A percentile compares a stretch with the other conserved stretches of the same genome.
Evolutionary conservation across 208 protist genomes (phyloP).

Genomic region (Trypanosoma lewisi): DNA sequence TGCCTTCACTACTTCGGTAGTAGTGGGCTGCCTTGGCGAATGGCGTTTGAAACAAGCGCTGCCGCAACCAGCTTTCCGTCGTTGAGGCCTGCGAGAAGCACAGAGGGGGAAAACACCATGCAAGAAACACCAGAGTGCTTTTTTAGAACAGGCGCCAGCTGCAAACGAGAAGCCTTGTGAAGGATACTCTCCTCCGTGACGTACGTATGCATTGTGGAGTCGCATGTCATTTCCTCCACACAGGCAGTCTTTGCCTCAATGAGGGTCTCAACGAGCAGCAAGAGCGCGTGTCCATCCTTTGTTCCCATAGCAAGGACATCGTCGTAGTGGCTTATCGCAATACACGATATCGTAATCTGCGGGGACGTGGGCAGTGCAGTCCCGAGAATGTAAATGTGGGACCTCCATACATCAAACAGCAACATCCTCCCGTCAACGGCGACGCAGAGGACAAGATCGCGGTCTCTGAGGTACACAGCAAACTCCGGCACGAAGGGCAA

Average conservation of each 20-base stretch:
- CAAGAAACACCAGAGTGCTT: conserved; percentile 41
- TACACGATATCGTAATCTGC: conserved; percentile 33
- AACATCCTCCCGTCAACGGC: conserved; percentile 53
- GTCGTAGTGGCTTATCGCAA: conserved; percentile 67
- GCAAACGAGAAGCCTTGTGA: conserved; percentile 34
- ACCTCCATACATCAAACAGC: conserved; percentile 55
- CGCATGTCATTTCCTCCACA: background rate
- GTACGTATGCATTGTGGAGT: background rate
- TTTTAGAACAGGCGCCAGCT: conserved; percentile 38
- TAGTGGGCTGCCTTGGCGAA: conserved; percentile 3
- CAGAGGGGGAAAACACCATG: conserved; percentile 74
- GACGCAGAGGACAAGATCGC: conserved; percentile 65
- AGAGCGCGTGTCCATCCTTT: conserved; percentile 46
- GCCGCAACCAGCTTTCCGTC: conserved; percentile 80
- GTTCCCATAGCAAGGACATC: conserved; percentile 75
- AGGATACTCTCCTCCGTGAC: conserved; percentile 27
- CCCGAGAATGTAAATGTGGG: conserved; percentile 26
- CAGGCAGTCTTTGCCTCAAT: conserved; percentile 7
- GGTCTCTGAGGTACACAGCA: conserved; percentile 50
- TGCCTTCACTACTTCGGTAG: background rate
- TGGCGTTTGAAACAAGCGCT: conserved; percentile 40
- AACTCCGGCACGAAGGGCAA: conserved; percentile 76
- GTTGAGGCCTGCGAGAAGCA: conserved; percentile 70
- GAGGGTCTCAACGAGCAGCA: conserved; percentile 34
- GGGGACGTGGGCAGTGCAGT: background rate